Conservation (phyloP, 2,329 filamentous ascomycete species). For the Arthrobotrys iridis region DNA sequence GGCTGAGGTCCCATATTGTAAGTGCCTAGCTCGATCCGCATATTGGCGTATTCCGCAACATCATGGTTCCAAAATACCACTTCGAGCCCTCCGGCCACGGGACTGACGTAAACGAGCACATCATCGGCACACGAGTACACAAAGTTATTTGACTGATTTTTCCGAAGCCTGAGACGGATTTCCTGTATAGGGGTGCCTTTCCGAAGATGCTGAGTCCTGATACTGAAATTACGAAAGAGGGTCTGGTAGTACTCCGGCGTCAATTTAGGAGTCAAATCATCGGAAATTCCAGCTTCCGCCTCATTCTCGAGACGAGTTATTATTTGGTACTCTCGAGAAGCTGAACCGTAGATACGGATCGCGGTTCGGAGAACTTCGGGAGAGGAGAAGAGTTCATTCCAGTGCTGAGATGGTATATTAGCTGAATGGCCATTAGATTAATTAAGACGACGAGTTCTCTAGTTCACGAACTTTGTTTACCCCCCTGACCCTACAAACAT, state of each 20-base stretch:
- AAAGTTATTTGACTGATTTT: slow-evolving; percentile 27
- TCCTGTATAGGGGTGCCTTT: slow-evolving; percentile 37
- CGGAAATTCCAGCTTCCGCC: background rate
- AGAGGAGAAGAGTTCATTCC: slow-evolving; percentile 48
- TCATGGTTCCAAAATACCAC: slow-evolving; percentile 53
- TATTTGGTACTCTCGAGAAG: slow-evolving; percentile 47
- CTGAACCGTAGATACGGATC: slow-evolving; percentile 49
- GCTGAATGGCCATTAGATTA: background rate
- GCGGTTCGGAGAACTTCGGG: slow-evolving; percentile 47
- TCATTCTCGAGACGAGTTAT: slow-evolving; percentile 37
- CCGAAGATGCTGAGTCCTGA: slow-evolving; percentile 42
- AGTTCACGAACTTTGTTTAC: slow-evolving; percentile 37
- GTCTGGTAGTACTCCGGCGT: slow-evolving; percentile 33
- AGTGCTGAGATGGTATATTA: slow-evolving; percentile 30
- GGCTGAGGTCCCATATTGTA: slow-evolving; percentile 35
- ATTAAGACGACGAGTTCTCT: too few species aligned
- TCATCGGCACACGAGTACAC: slow-evolving; percentile 45
- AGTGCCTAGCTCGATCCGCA: slow-evolving; percentile 41
- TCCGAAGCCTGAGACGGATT: slow-evolving; percentile 27
- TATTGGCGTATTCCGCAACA: slow-evolving; percentile 39
- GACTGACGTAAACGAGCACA: slow-evolving; percentile 45
- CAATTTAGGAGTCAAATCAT: slow-evolving; percentile 4
- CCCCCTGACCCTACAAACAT: slow-evolving; percentile 33
- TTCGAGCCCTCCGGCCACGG: slow-evolving; percentile 34
- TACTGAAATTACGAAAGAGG: slow-evolving; percentile 44